Conservation (phyloP, 2,329 filamentous ascomycete genomes). For the Talaromyces amestolkiae region DNA sequence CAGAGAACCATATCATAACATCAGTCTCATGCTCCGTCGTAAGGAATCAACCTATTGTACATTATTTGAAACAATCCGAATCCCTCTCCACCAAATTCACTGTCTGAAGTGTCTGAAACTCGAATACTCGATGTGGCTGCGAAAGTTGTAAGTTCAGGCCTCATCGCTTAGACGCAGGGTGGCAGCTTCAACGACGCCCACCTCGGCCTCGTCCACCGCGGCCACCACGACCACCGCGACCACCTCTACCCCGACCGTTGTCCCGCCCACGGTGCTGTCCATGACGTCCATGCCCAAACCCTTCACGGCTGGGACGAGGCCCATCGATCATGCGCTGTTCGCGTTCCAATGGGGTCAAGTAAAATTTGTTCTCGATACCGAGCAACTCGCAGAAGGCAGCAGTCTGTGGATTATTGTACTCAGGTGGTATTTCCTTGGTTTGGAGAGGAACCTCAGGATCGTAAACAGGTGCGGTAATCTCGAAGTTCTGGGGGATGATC, state of each 20-base stretch:
- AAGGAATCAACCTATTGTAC: neutral
- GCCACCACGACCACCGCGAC: slow-evolving; percentile 18
- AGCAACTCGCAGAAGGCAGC: slow-evolving; percentile 75
- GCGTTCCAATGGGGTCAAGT: slow-evolving; percentile 69
- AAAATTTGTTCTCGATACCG: slow-evolving; percentile 72
- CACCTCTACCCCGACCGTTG: slow-evolving; percentile 20
- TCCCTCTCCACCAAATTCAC: too few species aligned
- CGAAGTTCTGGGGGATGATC: slow-evolving; percentile 74
- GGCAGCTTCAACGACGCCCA: slow-evolving; percentile 23
- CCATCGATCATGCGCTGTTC: slow-evolving; percentile 57
- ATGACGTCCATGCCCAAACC: neutral
- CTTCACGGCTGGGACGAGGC: slow-evolving; percentile 39
- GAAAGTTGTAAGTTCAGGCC: neutral
- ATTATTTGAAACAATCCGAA: neutral
- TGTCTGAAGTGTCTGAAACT: neutral
- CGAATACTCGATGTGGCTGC: too few species aligned
- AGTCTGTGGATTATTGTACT: slow-evolving; percentile 88
- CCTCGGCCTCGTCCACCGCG: slow-evolving; percentile 24
- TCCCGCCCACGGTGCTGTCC: slow-evolving; percentile 3
- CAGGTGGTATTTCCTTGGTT: slow-evolving; percentile 64
- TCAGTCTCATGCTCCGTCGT: neutral
- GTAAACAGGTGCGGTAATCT: slow-evolving; percentile 70
- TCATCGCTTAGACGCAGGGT: neutral
- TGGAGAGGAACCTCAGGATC: slow-evolving; percentile 56
- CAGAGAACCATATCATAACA: neutral